A percentile compares a stretch with the other conserved stretches of the same genome.
phyloP scores from a whole-genome alignment of 2,329 filamentous ascomycete species.

The Mycocentrospora acerina region DNA sequence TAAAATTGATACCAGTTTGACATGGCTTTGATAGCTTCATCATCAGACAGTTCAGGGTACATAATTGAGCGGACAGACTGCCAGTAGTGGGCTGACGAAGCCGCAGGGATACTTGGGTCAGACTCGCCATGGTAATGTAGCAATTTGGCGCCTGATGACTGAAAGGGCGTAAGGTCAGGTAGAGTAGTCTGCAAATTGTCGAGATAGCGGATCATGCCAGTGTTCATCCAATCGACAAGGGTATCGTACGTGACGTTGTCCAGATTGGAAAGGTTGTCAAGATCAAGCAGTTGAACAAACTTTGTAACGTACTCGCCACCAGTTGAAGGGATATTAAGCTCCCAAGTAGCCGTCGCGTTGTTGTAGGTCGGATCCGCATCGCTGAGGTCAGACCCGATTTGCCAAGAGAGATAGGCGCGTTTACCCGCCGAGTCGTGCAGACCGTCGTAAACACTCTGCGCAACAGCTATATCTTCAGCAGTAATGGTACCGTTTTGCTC shows the following conservation, averaged over 20 bases:
- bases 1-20: conserved; percentile 58
- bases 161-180: conserved; percentile 56
- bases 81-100: conserved; percentile 58
- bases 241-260: conserved; percentile 57
- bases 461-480: conserved; percentile 29
- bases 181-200: conserved; percentile 57
- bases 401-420: conserved; percentile 47
- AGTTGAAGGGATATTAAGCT: conserved; percentile 32
- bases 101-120: conserved; percentile 55
- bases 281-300: conserved; percentile 43
- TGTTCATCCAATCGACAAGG: conserved; percentile 56
- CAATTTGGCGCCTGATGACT: conserved; percentile 55
- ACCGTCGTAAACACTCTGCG: conserved; percentile 34
- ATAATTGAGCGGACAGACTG: conserved; percentile 56
- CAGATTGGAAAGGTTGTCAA: conserved; percentile 23
- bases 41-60: conserved; percentile 46
- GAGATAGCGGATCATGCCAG: conserved; percentile 51
- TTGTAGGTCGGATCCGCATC: conserved; percentile 43
- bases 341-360: conserved; percentile 32
- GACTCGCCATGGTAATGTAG: conserved; percentile 62
- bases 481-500: conserved; percentile 39
- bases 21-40: conserved; percentile 46
- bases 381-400: conserved; percentile 31
- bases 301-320: conserved; percentile 48
- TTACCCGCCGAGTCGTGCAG: conserved; percentile 44